Evolutionary conservation across 1,284 basidiomycete species (phyloP).

Genomic region (Peniophora sp.): DNA sequence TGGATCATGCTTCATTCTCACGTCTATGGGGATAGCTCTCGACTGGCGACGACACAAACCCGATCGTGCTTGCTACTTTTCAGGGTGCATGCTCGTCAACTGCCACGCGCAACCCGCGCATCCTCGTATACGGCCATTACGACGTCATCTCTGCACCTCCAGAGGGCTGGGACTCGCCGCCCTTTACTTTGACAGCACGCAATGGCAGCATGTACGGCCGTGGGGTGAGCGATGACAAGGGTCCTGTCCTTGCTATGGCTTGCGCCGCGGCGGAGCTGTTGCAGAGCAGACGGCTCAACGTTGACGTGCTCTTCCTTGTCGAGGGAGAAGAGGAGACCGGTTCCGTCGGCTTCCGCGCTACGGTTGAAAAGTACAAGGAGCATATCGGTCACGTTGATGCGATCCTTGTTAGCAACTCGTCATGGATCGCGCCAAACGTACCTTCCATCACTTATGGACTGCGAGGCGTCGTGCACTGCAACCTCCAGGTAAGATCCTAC

Average conservation of each 20-base stretch:
- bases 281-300: constrained; percentile 62
- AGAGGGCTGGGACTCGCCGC: constrained; percentile 77
- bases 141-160: constrained; percentile 81
- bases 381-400: constrained; percentile 80
- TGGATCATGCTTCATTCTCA: constrained; percentile 2
- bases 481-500: constrained; percentile 46
- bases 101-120: constrained; percentile 51
- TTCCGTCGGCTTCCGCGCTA: constrained; percentile 75
- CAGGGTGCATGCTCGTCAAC: constrained; percentile 43
- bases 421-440: constrained; percentile 92
- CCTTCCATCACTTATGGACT: constrained; percentile 95
- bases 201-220: constrained; percentile 95
- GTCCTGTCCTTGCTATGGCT: constrained; percentile 87
- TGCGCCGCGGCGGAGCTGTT: constrained; percentile 83
- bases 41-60: constrained; percentile 61
- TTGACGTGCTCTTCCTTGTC: constrained; percentile 87
- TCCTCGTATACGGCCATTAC: constrained; percentile 93
- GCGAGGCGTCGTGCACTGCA: constrained; percentile 85
- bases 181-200: constrained; percentile 75
- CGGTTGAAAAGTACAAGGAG: constrained; percentile 70
- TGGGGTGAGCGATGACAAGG: constrained; percentile 89
- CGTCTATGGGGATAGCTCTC: constrained; percentile 40
- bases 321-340: constrained; percentile 97
- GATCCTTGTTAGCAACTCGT: constrained; percentile 89
- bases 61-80: constrained; percentile 83